Percentiles rank a stretch among this genome's conserved stretches.
phyloP scores from a whole-genome alignment of 768 basidiomycete genomes.

The Xerocomellus chrysenteron region DNA sequence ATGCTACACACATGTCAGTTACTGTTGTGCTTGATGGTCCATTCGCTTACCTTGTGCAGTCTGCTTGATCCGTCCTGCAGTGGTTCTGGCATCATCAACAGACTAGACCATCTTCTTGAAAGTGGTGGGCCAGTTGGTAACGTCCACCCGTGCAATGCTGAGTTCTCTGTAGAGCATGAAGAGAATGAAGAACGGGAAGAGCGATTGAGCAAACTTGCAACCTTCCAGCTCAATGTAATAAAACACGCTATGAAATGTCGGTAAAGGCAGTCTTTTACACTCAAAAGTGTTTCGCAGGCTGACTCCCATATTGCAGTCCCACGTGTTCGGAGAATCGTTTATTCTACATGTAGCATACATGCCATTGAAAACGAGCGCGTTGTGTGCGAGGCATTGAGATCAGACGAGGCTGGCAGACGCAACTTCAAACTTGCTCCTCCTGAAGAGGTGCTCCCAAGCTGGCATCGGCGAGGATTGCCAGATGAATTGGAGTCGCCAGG shows the following conservation, averaged over 20 bases:
- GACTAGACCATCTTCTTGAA: slow-evolving; percentile 80
- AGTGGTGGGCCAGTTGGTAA: slow-evolving; percentile 47
- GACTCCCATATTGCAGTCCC: slow-evolving; percentile 53
- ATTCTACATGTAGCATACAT: slow-evolving; percentile 97
- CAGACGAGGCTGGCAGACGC: slow-evolving; percentile 60
- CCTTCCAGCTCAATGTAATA: slow-evolving; percentile 89
- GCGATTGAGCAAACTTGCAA: slow-evolving; percentile 78
- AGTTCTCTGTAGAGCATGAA: slow-evolving; percentile 46
- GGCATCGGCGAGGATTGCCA: slow-evolving; percentile 76
- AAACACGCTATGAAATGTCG: slow-evolving; percentile 93
- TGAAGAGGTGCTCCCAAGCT: slow-evolving; percentile 69
- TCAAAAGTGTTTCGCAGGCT: slow-evolving; percentile 6
- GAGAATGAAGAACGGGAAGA: slow-evolving; percentile 57
- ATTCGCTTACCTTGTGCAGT: slow-evolving; percentile 38
- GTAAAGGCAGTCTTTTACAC: slow-evolving; percentile 26
- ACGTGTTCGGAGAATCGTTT: slow-evolving; percentile 76
- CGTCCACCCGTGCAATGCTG: neutral
- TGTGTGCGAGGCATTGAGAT: slow-evolving; percentile 68
- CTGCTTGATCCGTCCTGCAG: slow-evolving; percentile 96
- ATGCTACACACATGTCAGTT: slow-evolving; percentile 85
- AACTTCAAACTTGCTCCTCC: slow-evolving; percentile 69
- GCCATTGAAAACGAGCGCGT: slow-evolving; percentile 92
- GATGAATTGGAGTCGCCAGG: slow-evolving; percentile 61
- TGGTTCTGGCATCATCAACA: slow-evolving; percentile 89
- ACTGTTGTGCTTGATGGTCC: neutral